These are phyloP conservation scores for Oldenlandia corymbosa DNA, from an alignment of 257 asterid genomes.

Conservation along the genomic window DNA sequence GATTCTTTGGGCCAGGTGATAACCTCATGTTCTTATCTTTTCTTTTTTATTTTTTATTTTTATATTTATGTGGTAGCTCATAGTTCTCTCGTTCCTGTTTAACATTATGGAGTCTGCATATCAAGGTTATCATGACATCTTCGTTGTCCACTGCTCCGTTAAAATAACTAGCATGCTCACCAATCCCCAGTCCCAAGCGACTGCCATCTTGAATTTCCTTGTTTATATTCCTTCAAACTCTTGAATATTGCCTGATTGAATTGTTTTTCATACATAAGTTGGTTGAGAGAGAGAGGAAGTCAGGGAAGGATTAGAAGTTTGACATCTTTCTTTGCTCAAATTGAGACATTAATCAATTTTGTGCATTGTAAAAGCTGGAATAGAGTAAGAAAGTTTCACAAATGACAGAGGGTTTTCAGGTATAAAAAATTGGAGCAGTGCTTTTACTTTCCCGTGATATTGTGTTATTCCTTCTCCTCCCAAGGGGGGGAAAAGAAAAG, in stretches of 20 bases:
- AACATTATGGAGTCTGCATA: no score
- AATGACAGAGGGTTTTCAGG: background rate
- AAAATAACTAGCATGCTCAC: no score
- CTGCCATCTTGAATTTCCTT: background rate
- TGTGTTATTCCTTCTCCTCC: background rate
- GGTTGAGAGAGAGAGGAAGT: background rate
- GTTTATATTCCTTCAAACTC: background rate
- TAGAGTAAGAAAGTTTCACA: background rate
- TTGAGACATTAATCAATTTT: no score
- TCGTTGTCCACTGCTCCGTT: no score
- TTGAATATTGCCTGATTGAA: background rate
- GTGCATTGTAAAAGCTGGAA: no score
- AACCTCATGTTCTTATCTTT: no score
- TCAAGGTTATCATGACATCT: no score
- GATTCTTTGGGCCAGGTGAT: slow-evolving; percentile 78
- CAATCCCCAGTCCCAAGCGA: background rate
- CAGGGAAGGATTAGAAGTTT: background rate
- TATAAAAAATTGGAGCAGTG: background rate
- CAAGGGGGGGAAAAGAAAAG: no score
- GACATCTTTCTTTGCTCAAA: background rate
- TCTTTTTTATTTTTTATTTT: background rate
- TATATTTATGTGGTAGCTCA: background rate
- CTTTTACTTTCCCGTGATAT: background rate
- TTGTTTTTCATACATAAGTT: background rate
- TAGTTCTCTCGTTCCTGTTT: background rate